A percentile compares a stretch with the other conserved stretches of the same genome.
Evolutionary conservation across 108 stramenopile species (phyloP).

Genomic region (Epithemia pelagica): DNA sequence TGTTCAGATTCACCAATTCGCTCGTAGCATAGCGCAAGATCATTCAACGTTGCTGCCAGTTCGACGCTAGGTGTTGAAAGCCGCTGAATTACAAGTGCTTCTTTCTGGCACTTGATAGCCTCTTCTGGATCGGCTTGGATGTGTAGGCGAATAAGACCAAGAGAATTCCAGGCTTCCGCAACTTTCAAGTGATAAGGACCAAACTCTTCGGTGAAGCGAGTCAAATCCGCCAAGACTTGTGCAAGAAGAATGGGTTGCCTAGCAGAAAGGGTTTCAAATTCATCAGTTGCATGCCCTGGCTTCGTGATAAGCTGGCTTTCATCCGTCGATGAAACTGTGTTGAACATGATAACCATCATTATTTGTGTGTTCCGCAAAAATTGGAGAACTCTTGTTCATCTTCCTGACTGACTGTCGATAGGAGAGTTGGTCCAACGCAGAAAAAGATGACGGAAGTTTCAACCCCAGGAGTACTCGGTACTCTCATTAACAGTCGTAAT

Average conservation of each 20-base stretch:
- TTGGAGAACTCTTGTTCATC: no score
- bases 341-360: no score
- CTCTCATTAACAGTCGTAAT: no score
- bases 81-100: constrained; percentile 11
- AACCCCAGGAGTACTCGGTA: no score
- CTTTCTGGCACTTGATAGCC: constrained; percentile 19
- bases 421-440: no score
- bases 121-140: constrained; percentile 16
- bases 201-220: not conserved
- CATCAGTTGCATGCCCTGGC: no score
- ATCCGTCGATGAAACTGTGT: no score
- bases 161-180: constrained; percentile 19
- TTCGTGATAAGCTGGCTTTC: no score
- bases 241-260: not conserved
- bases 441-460: no score
- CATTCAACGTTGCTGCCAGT: constrained; percentile 16
- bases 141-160: constrained; percentile 29
- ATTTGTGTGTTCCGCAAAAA: no score
- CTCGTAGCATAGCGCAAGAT: constrained; percentile 24
- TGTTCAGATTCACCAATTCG: constrained; percentile 8
- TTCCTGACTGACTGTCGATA: no score
- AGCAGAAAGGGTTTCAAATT: no score
- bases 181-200: constrained; percentile 6
- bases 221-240: not conserved
- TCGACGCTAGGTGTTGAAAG: constrained; percentile 1